phyloP scores from a whole-genome alignment of 352 stramenopile species.

The Aphanomyces invadans region DNA sequence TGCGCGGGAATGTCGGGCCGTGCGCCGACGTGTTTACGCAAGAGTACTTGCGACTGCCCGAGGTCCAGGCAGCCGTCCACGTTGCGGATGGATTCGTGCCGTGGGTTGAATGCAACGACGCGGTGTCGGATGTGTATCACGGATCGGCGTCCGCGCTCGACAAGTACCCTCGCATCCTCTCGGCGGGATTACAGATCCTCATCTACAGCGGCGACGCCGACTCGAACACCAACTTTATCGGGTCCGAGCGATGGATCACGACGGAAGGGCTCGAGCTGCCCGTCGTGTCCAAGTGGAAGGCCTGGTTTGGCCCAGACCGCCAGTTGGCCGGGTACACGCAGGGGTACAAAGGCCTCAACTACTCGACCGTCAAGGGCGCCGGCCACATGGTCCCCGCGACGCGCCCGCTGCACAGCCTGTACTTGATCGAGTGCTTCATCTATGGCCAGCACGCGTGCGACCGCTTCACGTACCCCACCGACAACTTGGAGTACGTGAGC shows the following conservation, averaged over 20 bases:
- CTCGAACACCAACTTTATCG: constrained; percentile 67
- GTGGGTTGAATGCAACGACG: constrained; percentile 51
- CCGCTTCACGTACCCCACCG: constrained; percentile 44
- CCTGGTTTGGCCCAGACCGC: constrained; percentile 46
- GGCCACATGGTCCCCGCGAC: constrained; percentile 80
- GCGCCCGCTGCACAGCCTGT: constrained; percentile 23
- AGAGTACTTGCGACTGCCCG: constrained; percentile 44
- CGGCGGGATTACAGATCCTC: constrained; percentile 36
- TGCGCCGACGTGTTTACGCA: constrained; percentile 28
- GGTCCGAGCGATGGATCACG: constrained; percentile 52
- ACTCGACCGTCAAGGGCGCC: constrained; percentile 86
- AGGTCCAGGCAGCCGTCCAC: constrained; percentile 52
- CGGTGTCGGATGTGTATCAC: constrained; percentile 37
- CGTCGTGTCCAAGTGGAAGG: constrained; percentile 35
- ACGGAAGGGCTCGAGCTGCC: constrained; percentile 43
- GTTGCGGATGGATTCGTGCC: constrained; percentile 34
- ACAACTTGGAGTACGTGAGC: constrained; percentile 36
- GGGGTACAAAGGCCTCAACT: constrained; percentile 68
- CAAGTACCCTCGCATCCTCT: constrained; percentile 53
- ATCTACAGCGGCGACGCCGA: constrained; percentile 68
- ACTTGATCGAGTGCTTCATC: constrained; percentile 28
- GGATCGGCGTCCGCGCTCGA: constrained; percentile 44
- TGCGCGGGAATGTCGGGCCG: constrained; percentile 44
- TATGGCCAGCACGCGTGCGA: constrained; percentile 34
- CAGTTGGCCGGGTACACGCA: constrained; percentile 82